These are phyloP conservation scores for Trichoderma hamatum DNA, from an alignment of 2,329 filamentous ascomycete species.

Conservation along the genomic window DNA sequence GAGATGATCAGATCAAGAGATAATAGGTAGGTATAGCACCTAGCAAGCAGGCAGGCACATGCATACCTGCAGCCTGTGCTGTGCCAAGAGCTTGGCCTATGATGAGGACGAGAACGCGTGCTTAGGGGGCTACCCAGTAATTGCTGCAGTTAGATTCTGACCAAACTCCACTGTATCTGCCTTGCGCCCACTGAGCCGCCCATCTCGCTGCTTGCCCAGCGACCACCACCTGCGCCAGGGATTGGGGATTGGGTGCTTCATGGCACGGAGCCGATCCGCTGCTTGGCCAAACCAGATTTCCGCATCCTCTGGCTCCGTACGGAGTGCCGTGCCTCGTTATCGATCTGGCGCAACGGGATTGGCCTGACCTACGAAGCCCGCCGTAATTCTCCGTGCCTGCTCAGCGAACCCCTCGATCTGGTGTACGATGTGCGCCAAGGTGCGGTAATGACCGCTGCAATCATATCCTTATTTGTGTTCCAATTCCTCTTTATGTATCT, in stretches of 20 bases:
- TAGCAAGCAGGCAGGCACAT: background rate
- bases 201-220: slow-evolving; percentile 1
- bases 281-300: slow-evolving; percentile 3
- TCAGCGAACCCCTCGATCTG: slow-evolving; percentile 11
- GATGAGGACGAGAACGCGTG: background rate
- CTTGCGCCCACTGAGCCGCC: background rate
- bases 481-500: background rate
- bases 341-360: background rate
- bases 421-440: background rate
- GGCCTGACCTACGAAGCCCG: slow-evolving; percentile 6
- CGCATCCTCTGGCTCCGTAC: slow-evolving; percentile 4
- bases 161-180: slow-evolving; percentile 12
- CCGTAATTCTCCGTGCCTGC: slow-evolving; percentile 5
- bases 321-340: background rate
- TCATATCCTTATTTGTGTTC: background rate
- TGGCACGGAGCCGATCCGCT: slow-evolving; percentile 15
- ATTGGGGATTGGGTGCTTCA: background rate
- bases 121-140: background rate
- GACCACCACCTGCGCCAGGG: no score
- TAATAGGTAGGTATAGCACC: background rate
- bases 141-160: background rate
- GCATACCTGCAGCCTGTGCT: no score
- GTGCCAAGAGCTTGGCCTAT: background rate
- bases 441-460: background rate
- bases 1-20: background rate